Evolutionary conservation across 2,329 filamentous ascomycete genomes (phyloP).

Genomic region (Keithomyces neogunnii): DNA sequence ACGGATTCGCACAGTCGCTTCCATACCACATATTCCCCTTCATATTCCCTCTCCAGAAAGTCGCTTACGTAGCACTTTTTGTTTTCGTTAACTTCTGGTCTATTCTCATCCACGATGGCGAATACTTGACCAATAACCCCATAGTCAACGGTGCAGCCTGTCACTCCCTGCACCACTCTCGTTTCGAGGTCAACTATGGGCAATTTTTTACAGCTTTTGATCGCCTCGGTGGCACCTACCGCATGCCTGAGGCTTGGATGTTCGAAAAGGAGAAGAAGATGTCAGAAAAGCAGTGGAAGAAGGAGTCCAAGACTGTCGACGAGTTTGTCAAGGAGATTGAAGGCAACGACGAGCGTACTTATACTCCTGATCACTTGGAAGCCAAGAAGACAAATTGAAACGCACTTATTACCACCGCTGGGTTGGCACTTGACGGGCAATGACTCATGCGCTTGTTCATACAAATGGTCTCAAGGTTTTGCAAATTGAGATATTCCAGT

Average conservation of each 20-base stretch:
- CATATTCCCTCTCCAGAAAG: slow-evolving; percentile 85
- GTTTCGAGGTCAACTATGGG: slow-evolving; percentile 65
- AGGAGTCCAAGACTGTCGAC: slow-evolving; percentile 70
- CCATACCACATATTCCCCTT: slow-evolving; percentile 94
- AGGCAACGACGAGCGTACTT: slow-evolving; percentile 43
- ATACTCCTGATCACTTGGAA: slow-evolving; percentile 20
- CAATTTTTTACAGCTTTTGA: slow-evolving; percentile 81
- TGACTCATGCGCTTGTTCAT: neutral
- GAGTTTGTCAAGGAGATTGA: slow-evolving; percentile 65
- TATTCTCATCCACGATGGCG: slow-evolving; percentile 90
- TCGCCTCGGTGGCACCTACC: slow-evolving; percentile 76
- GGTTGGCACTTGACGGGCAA: neutral
- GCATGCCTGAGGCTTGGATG: slow-evolving; percentile 75
- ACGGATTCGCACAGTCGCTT: slow-evolving; percentile 80
- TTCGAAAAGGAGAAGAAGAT: slow-evolving; percentile 83
- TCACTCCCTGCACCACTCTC: slow-evolving; percentile 66
- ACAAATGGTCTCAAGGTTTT: neutral
- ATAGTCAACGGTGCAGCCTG: slow-evolving; percentile 91
- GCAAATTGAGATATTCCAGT: neutral
- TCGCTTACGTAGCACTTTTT: slow-evolving; percentile 79
- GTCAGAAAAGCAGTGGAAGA: slow-evolving; percentile 69
- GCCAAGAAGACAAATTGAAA: slow-evolving; percentile 8
- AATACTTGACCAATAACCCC: slow-evolving; percentile 86
- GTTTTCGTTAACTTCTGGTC: slow-evolving; percentile 96
- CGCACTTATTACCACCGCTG: neutral